These are phyloP conservation scores for Rostrohypoxylon terebratum DNA, from an alignment of 495 filamentous ascomycete genomes.

Conservation along the genomic window DNA sequence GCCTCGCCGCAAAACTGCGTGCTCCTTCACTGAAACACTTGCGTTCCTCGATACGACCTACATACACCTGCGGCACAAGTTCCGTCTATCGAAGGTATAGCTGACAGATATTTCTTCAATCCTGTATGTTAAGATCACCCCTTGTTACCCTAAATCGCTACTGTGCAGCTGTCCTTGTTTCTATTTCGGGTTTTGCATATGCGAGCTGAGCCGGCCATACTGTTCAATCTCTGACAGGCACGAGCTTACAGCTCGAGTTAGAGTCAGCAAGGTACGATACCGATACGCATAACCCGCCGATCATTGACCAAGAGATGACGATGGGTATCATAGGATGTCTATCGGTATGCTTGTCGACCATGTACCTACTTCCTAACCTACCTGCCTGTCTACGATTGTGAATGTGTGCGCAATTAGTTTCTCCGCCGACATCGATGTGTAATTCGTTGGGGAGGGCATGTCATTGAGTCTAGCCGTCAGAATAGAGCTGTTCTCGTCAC, in stretches of 20 bases:
- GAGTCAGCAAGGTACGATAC: conserved; percentile 27
- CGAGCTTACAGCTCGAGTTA: conserved; percentile 34
- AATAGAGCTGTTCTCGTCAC: conserved; percentile 19
- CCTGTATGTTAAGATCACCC: conserved; percentile 20
- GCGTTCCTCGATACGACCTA: conserved; percentile 36
- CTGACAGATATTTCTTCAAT: conserved; percentile 7
- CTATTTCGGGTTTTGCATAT: conserved; percentile 39
- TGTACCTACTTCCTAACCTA: background rate
- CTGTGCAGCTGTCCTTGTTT: conserved; percentile 38
- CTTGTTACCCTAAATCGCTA: conserved; percentile 23
- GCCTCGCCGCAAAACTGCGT: conserved; percentile 43
- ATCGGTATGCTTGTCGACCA: conserved; percentile 8
- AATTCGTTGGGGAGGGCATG: conserved; percentile 32
- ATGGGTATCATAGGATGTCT: conserved; percentile 20
- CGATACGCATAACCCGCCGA: conserved; percentile 27
- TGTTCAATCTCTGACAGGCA: conserved; percentile 17
- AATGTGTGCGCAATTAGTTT: background rate
- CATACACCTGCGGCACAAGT: conserved; percentile 33
- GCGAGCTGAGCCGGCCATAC: conserved; percentile 27
- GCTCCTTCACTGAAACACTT: conserved; percentile 30
- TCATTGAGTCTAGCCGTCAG: conserved; percentile 26
- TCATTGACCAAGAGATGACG: conserved; percentile 22
- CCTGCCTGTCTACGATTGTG: background rate
- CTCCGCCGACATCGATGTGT: conserved; percentile 1
- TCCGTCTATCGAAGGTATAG: conserved; percentile 5